Evolutionary conservation across 176 grass and related monocot genomes (phyloP).

Genomic region (Oryza meyeriana): DNA sequence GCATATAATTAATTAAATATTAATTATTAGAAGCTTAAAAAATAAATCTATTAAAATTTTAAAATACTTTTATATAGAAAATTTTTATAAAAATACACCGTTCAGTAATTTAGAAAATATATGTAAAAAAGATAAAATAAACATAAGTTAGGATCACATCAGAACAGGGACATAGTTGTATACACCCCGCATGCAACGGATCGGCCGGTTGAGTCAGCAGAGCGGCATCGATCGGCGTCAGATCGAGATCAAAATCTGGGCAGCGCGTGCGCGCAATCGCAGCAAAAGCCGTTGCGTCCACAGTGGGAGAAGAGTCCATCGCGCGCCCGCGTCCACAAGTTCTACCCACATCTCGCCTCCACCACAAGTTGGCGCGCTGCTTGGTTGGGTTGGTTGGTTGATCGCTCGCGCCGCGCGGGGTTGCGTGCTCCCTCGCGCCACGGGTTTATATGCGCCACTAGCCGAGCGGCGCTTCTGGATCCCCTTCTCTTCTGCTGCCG

Average conservation of each 20-base stretch:
- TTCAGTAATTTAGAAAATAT: no score
- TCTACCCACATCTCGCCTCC: background rate
- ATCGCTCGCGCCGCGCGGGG: background rate
- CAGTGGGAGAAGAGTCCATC: background rate
- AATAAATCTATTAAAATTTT: no score
- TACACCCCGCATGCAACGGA: no score
- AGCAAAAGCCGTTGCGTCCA: background rate
- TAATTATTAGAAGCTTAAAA: no score
- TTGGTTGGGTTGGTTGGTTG: conserved; percentile 9
- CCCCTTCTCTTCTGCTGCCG: background rate
- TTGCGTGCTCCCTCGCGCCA: conserved; percentile 20
- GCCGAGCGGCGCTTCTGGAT: background rate
- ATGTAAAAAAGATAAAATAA: no score
- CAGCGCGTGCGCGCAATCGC: no score
- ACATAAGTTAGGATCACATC: no score
- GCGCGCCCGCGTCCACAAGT: conserved; percentile 29
- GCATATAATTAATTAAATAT: no score
- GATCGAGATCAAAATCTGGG: background rate
- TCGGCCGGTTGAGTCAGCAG: background rate
- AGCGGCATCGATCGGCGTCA: no score
- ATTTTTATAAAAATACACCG: no score
- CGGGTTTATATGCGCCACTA: conserved; percentile 47
- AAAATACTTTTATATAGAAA: no score
- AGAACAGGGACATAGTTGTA: no score
- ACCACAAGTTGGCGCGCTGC: conserved; percentile 34